Evolutionary conservation across 2,329 filamentous ascomycete species (phyloP).

Genomic region (Colletotrichum kahawae): DNA sequence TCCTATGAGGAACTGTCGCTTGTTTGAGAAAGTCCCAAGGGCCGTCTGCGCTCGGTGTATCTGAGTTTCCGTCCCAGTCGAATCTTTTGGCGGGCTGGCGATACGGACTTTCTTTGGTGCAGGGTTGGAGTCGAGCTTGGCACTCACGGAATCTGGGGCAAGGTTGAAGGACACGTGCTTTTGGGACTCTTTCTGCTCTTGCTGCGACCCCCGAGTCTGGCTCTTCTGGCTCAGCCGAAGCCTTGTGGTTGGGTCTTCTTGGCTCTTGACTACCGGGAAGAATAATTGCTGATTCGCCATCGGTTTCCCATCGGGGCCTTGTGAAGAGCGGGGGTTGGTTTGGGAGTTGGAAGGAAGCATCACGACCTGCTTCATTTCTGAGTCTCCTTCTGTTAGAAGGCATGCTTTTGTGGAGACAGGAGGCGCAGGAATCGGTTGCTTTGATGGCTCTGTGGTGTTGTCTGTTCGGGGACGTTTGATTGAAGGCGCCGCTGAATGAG

Average conservation of each 20-base stretch:
- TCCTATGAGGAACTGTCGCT: constrained; percentile 34
- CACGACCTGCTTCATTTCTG: neutral
- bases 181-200: constrained; percentile 19
- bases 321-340: neutral
- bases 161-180: constrained; percentile 41
- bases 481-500: neutral
- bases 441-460: neutral
- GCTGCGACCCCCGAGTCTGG: neutral
- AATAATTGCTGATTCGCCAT: constrained; percentile 51
- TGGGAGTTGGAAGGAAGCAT: neutral
- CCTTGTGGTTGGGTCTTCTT: constrained; percentile 67
- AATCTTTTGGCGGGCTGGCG: constrained; percentile 16
- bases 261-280: constrained; percentile 81
- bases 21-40: constrained; percentile 11
- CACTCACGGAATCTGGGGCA: neutral
- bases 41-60: neutral
- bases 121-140: constrained; percentile 11
- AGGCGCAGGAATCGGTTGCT: neutral
- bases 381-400: neutral
- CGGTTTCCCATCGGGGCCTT: neutral
- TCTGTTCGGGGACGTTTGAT: neutral
- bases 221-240: constrained; percentile 67
- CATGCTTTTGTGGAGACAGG: neutral
- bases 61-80: neutral
- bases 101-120: neutral